Evolutionary conservation across 345 rosid genomes (phyloP).

Genomic region (Lepidium africanum): DNA sequence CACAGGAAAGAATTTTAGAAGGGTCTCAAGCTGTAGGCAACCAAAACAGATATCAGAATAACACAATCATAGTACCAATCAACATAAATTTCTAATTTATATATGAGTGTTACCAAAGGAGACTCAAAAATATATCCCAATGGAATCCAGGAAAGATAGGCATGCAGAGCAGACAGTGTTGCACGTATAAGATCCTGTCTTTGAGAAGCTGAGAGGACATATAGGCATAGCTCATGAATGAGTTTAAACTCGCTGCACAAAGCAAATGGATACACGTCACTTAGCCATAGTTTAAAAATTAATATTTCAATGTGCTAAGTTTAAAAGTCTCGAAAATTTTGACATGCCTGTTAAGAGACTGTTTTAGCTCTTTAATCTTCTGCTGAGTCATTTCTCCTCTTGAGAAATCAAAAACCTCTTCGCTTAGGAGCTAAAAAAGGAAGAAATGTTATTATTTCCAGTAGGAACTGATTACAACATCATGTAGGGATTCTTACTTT

Average conservation of each 20-base stretch:
- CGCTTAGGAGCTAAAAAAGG: conserved; percentile 73
- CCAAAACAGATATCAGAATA: conserved; percentile 17
- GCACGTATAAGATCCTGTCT: conserved; percentile 93
- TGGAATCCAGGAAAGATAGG: conserved; percentile 99
- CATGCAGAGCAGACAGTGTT: conserved; percentile 92
- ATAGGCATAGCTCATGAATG: conserved; percentile 95
- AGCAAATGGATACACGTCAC: conserved; percentile 17
- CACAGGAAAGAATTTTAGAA: conserved; percentile 71
- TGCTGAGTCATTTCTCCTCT: conserved; percentile 97
- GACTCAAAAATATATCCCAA: conserved; percentile 99
- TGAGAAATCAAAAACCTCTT: conserved; percentile 99
- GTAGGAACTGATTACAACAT: not conserved
- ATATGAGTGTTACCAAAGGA: conserved; percentile 55
- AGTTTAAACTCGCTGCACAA: conserved; percentile 91
- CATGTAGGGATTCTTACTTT: conserved; percentile 44
- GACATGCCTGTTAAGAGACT: conserved; percentile 79
- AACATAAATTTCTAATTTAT: conserved; percentile 9
- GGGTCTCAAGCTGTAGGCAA: conserved; percentile 80
- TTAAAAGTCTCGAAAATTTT: not conserved
- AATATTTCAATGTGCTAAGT: not conserved
- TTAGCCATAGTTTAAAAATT: not conserved
- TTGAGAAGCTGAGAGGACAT: conserved; percentile 93
- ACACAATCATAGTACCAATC: conserved; percentile 4
- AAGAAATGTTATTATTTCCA: conserved; percentile 9
- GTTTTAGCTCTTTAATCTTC: conserved; percentile 96